A percentile compares a stretch with the other conserved stretches of the same genome.
Conservation (phyloP, 2,329 filamentous ascomycete genomes). For the Bipolaris victoriae region DNA sequence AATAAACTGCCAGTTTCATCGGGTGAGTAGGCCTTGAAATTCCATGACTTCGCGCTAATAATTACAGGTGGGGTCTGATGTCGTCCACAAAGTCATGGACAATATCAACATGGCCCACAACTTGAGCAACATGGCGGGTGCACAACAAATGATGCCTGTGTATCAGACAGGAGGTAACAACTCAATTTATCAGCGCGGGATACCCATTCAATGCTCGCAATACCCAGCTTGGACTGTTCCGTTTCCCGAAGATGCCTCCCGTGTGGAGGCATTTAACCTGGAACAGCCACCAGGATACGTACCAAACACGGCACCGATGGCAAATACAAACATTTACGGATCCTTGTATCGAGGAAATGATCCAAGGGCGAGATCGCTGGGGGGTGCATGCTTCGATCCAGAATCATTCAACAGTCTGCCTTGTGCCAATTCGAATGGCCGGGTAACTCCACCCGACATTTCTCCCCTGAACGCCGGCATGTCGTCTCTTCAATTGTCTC, state of each 20-base stretch:
- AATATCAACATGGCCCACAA: slow-evolving; percentile 24
- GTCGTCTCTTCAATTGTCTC: slow-evolving; percentile 35
- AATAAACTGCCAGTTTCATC: slow-evolving; percentile 73
- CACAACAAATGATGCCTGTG: slow-evolving; percentile 30
- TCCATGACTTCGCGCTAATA: slow-evolving; percentile 13
- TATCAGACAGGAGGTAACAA: slow-evolving; percentile 21
- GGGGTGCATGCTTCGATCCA: slow-evolving; percentile 29
- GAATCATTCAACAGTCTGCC: slow-evolving; percentile 30
- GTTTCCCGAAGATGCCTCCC: slow-evolving; percentile 38
- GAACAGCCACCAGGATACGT: slow-evolving; percentile 31
- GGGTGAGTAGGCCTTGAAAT: slow-evolving; percentile 59
- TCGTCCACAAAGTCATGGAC: slow-evolving; percentile 33
- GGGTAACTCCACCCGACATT: slow-evolving; percentile 22
- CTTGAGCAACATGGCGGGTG: slow-evolving; percentile 24
- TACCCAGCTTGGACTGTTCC: slow-evolving; percentile 36
- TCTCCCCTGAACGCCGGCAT: slow-evolving; percentile 39
- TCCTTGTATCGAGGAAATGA: slow-evolving; percentile 31
- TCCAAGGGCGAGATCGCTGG: slow-evolving; percentile 16
- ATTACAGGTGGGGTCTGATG: slow-evolving; percentile 42
- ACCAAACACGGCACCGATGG: slow-evolving; percentile 19
- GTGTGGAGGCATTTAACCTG: slow-evolving; percentile 35
- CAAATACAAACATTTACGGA: slow-evolving; percentile 21
- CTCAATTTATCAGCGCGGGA: slow-evolving; percentile 22
- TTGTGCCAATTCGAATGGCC: slow-evolving; percentile 23
- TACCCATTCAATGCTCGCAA: slow-evolving; percentile 22